Conservation (phyloP, 306 rosid species). For the Sechiopsis laciniata region DNA sequence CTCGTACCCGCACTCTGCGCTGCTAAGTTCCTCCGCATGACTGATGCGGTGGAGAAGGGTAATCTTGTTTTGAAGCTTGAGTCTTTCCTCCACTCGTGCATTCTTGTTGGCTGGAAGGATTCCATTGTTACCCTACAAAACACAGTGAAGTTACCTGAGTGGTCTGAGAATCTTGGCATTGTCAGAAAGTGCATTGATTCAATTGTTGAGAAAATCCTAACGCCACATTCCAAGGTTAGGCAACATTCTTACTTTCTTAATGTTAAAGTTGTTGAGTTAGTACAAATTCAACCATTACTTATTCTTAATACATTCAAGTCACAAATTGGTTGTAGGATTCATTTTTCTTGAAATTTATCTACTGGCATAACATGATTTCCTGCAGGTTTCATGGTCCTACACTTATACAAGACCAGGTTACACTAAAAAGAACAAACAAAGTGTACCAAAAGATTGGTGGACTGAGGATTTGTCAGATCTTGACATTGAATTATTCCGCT, state of each 20-base stretch:
- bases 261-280: not conserved
- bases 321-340: not conserved
- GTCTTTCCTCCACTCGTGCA: slow-evolving; percentile 76
- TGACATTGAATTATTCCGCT: slow-evolving; percentile 74
- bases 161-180: slow-evolving; percentile 89
- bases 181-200: slow-evolving; percentile 90
- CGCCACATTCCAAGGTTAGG: slow-evolving; percentile 60
- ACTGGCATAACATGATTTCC: not conserved
- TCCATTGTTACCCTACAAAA: slow-evolving; percentile 59
- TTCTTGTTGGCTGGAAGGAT: slow-evolving; percentile 95
- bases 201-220: slow-evolving; percentile 67
- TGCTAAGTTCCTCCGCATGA: slow-evolving; percentile 83
- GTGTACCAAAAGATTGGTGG: slow-evolving; percentile 99
- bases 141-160: slow-evolving; percentile 67
- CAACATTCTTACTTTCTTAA: not conserved
- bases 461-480: slow-evolving; percentile 88
- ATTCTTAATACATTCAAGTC: not conserved
- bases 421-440: slow-evolving; percentile 53
- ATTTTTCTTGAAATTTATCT: slow-evolving; percentile 11
- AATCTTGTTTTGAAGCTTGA: slow-evolving; percentile 75
- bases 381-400: slow-evolving; percentile 88
- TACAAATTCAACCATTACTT: not conserved
- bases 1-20: slow-evolving; percentile 65
- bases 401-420: slow-evolving; percentile 96
- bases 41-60: slow-evolving; percentile 69